Percentiles rank a stretch among this genome's conserved stretches.
phyloP scores from a whole-genome alignment of 208 protist species.

The Trypanosoma conorhini region DNA sequence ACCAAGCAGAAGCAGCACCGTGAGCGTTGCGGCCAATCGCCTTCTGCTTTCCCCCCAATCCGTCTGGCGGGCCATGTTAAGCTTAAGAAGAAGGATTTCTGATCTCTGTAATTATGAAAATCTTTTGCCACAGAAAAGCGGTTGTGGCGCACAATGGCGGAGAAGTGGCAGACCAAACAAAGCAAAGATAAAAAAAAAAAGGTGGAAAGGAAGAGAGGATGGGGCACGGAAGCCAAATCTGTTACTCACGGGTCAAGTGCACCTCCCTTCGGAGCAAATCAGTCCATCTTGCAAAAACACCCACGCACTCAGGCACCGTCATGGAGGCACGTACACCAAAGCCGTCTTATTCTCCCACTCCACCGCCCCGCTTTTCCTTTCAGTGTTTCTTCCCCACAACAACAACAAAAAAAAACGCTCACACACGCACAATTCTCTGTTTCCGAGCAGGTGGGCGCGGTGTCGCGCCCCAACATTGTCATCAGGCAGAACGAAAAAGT shows the following conservation, averaged over 20 bases:
- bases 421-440: too few species aligned
- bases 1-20: slow-evolving; percentile 6
- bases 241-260: not conserved
- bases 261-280: not conserved
- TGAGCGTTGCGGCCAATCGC: not conserved
- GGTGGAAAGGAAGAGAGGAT: too few species aligned
- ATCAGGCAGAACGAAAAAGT: not conserved
- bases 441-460: not conserved
- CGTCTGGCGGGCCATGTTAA: not conserved
- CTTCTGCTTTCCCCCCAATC: not conserved
- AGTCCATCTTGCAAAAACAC: not conserved
- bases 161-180: too few species aligned
- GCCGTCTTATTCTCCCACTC: not conserved
- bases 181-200: too few species aligned
- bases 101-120: not conserved
- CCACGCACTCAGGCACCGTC: not conserved
- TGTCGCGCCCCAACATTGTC: not conserved
- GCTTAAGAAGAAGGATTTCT: not conserved
- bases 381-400: not conserved
- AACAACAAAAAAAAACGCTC: too few species aligned
- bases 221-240: not conserved
- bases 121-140: not conserved
- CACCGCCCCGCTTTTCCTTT: not conserved
- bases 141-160: too few species aligned
- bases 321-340: slow-evolving; percentile 1